A percentile compares a stretch with the other conserved stretches of the same genome.
Conservation (phyloP, 176 grass and related monocot genomes). For the Oryza meridionalis region DNA sequence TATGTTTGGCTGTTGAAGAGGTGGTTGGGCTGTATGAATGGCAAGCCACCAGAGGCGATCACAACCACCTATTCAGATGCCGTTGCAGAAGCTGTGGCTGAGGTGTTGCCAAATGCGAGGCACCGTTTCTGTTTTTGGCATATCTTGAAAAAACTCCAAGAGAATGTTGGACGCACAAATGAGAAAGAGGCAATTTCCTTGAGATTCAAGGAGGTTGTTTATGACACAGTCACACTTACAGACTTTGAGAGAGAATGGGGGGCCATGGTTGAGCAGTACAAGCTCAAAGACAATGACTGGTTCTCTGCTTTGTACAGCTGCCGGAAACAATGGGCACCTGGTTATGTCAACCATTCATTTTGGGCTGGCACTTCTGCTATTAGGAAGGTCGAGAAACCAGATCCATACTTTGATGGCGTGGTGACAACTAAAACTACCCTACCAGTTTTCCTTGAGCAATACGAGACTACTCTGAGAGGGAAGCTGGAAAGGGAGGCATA, state of each 20-base stretch:
- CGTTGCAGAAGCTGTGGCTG: constrained; percentile 56
- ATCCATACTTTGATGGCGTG: constrained; percentile 82
- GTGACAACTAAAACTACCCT: constrained; percentile 76
- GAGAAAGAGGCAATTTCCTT: constrained; percentile 73
- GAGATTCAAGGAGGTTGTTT: constrained; percentile 84
- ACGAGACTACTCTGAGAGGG: constrained; percentile 61
- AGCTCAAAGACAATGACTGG: constrained; percentile 79
- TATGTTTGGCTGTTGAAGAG: constrained; percentile 82
- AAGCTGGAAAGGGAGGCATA: constrained; percentile 89
- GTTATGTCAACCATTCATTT: constrained; percentile 82
- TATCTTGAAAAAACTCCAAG: constrained; percentile 78
- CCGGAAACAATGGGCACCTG: constrained; percentile 81
- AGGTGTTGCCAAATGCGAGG: constrained; percentile 67
- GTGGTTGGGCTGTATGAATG: constrained; percentile 77
- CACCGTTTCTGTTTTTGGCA: constrained; percentile 84
- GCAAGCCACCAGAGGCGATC: constrained; percentile 74
- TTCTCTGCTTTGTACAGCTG: constrained; percentile 69
- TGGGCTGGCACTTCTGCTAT: constrained; percentile 89
- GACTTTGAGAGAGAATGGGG: constrained; percentile 87
- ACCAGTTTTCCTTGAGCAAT: constrained; percentile 82
- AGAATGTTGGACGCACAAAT: constrained; percentile 60
- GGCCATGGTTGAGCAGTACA: constrained; percentile 74
- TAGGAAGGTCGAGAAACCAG: constrained; percentile 67
- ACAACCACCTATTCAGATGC: constrained; percentile 65
- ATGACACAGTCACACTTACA: constrained; percentile 68